These are phyloP conservation scores for Leishmania major DNA, from an alignment of 208 protist species.

Conservation along the genomic window DNA sequence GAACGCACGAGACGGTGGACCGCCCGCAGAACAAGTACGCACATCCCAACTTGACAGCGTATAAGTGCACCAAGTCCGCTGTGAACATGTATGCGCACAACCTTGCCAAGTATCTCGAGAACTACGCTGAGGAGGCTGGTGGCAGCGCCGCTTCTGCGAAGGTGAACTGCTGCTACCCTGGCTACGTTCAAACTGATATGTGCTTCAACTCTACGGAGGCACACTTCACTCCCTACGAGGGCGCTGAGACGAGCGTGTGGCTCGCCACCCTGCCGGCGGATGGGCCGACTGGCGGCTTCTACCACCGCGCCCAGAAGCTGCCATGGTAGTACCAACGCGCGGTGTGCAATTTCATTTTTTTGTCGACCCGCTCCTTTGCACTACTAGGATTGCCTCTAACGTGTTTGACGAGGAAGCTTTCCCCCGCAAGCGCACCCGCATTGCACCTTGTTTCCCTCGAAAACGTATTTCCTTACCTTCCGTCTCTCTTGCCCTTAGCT, in stretches of 20 bases:
- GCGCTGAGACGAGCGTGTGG: constrained; percentile 74
- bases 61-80: constrained; percentile 75
- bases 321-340: constrained; percentile 52
- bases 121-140: constrained; percentile 42
- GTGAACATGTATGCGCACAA: constrained; percentile 87
- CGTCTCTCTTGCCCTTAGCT: background rate
- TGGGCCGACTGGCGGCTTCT: constrained; percentile 82
- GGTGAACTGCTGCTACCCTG: constrained; percentile 78
- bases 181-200: constrained; percentile 86
- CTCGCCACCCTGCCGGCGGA: constrained; percentile 78
- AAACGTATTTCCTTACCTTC: constrained; percentile 11
- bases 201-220: constrained; percentile 47
- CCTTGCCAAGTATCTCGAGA: constrained; percentile 68
- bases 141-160: constrained; percentile 61
- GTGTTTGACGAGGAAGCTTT: background rate
- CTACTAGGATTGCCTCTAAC: background rate
- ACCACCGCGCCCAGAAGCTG: constrained; percentile 76
- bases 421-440: background rate
- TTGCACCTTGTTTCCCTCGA: background rate
- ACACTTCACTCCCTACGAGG: constrained; percentile 63
- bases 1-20: constrained; percentile 55
- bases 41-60: constrained; percentile 38
- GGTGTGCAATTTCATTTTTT: background rate
- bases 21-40: constrained; percentile 57
- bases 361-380: background rate